These are phyloP conservation scores for Davidsoniella virescens DNA, from an alignment of 2,329 filamentous ascomycete genomes.

Conservation along the genomic window DNA sequence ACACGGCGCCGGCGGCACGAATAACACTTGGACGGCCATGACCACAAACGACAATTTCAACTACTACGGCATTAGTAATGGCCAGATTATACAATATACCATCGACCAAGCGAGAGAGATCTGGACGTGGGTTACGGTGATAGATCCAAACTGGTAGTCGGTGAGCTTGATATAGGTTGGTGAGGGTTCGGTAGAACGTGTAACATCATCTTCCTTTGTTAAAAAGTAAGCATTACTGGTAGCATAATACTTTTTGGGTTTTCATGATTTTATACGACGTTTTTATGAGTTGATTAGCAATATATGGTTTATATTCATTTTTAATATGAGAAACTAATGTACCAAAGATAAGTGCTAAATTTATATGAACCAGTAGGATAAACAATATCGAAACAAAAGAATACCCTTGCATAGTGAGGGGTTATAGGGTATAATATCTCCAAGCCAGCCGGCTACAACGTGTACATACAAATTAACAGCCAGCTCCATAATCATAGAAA, in stretches of 20 bases:
- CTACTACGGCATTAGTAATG: not conserved
- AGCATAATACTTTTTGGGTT: too few relatives aligned
- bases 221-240: too few relatives aligned
- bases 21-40: not conserved
- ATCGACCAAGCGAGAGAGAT: not conserved
- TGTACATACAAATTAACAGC: not conserved
- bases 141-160: not conserved
- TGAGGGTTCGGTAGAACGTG: too few relatives aligned
- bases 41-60: too few relatives aligned
- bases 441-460: not conserved
- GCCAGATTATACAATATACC: not conserved
- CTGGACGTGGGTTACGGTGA: slow-evolving; percentile 1
- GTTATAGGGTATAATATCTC: slow-evolving; percentile 1
- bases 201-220: too few relatives aligned
- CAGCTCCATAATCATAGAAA: not conserved
- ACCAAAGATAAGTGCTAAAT: too few relatives aligned
- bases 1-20: not conserved
- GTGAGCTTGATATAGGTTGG: too few relatives aligned
- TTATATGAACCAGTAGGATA: too few relatives aligned
- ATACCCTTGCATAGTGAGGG: not conserved
- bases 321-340: too few relatives aligned
- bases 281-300: too few relatives aligned
- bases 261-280: too few relatives aligned
- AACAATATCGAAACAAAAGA: not conserved
- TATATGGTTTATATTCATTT: too few relatives aligned